A percentile compares a stretch with the other conserved stretches of the same genome.
phyloP scores from a whole-genome alignment of 2,329 filamentous ascomycete genomes.

The Scedosporium minutisporum region DNA sequence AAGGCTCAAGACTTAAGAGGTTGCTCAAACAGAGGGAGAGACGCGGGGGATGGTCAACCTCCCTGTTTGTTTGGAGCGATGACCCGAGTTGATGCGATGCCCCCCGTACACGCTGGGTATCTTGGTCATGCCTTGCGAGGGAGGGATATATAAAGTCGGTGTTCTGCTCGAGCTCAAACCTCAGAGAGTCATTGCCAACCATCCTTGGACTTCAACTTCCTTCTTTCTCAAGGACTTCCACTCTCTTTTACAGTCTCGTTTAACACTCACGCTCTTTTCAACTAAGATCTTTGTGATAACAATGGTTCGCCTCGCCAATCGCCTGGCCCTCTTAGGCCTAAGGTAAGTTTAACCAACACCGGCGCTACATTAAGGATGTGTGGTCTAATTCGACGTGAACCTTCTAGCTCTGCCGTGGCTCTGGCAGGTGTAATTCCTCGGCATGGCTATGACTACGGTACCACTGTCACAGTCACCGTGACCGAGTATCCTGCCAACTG shows the following conservation, averaged over 20 bases:
- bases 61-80: background rate
- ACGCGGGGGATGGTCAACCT: background rate
- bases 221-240: background rate
- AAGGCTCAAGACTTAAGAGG: background rate
- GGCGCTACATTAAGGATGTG: too few species aligned
- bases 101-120: background rate
- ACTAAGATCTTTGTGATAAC: background rate
- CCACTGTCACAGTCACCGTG: background rate
- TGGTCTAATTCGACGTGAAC: background rate
- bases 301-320: background rate
- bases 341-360: background rate
- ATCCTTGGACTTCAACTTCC: background rate
- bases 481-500: background rate
- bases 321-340: constrained; percentile 1
- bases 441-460: background rate
- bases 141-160: background rate
- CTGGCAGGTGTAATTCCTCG: background rate
- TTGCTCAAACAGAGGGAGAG: background rate
- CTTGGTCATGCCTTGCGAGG: background rate
- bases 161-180: too few species aligned
- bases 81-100: background rate
- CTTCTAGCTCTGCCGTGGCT: background rate
- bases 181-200: too few species aligned
- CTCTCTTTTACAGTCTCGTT: background rate
- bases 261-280: background rate